These are phyloP conservation scores for Colletotrichum coccodes DNA, from an alignment of 2,329 filamentous ascomycete genomes.

Conservation along the genomic window DNA sequence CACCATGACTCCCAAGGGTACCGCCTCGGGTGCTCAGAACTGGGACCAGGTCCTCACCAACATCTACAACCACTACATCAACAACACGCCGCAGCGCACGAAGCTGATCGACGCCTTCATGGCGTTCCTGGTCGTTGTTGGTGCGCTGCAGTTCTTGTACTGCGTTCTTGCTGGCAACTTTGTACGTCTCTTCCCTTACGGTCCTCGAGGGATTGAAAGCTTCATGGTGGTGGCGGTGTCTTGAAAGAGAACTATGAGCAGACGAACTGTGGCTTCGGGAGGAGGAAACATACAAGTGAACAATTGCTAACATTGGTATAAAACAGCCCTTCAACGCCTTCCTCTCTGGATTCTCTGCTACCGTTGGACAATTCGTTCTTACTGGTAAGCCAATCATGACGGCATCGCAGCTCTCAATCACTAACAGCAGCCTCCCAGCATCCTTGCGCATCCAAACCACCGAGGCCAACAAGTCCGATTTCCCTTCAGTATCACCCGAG, in stretches of 20 bases:
- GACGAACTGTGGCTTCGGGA: not conserved
- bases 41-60: conserved; percentile 72
- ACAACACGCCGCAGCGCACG: conserved; percentile 86
- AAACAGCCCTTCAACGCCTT: conserved; percentile 97
- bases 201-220: not conserved
- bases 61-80: conserved; percentile 81
- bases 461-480: conserved; percentile 81
- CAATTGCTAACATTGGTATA: conserved; percentile 35
- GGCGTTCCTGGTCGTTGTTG: conserved; percentile 85
- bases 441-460: conserved; percentile 93
- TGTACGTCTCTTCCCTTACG: conserved; percentile 62
- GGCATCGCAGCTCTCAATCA: not conserved
- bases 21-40: conserved; percentile 43
- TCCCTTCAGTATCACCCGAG: conserved; percentile 81
- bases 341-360: conserved; percentile 91
- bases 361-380: conserved; percentile 96
- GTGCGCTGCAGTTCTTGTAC: conserved; percentile 92
- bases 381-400: conserved; percentile 71
- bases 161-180: conserved; percentile 94
- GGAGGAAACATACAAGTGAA: conserved; percentile 1
- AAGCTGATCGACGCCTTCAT: conserved; percentile 95
- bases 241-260: not conserved
- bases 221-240: too few species aligned
- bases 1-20: conserved; percentile 34
- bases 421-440: conserved; percentile 50